Conservation (phyloP, 768 basidiomycete genomes). For the Amanita pseudoporphyria region DNA sequence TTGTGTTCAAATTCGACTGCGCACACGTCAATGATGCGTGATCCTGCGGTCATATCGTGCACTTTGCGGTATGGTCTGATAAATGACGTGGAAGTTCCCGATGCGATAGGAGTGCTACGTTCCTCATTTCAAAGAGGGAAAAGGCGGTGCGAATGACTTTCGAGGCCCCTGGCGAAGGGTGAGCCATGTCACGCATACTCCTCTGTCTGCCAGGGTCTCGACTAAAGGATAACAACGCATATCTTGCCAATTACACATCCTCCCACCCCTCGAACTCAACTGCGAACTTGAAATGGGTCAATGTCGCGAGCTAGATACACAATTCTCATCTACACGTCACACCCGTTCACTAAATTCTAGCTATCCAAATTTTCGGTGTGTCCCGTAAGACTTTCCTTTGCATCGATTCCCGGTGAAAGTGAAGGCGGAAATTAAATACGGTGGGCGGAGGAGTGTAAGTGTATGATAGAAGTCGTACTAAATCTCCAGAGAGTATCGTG, state of each 20-base stretch:
- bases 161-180: too few relatives aligned
- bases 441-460: not conserved
- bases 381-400: not conserved
- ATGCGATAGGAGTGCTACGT: not conserved
- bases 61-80: not conserved
- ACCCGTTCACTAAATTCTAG: not conserved
- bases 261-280: not conserved
- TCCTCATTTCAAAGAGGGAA: not conserved
- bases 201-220: not conserved
- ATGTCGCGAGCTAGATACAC: not conserved
- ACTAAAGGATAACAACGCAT: too few relatives aligned
- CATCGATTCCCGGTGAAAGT: not conserved
- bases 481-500: too few relatives aligned
- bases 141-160: not conserved
- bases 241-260: not conserved
- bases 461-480: not conserved
- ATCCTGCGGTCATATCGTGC: not conserved
- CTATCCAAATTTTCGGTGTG: not conserved
- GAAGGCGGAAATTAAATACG: not conserved
- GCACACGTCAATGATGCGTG: constrained; percentile 1
- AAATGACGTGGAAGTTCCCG: not conserved
- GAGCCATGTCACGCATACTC: not conserved
- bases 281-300: not conserved
- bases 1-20: not conserved
- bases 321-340: not conserved